These are phyloP conservation scores for Stenogyne calaminthoides DNA, from an alignment of 305 asterid species.

Conservation along the genomic window DNA sequence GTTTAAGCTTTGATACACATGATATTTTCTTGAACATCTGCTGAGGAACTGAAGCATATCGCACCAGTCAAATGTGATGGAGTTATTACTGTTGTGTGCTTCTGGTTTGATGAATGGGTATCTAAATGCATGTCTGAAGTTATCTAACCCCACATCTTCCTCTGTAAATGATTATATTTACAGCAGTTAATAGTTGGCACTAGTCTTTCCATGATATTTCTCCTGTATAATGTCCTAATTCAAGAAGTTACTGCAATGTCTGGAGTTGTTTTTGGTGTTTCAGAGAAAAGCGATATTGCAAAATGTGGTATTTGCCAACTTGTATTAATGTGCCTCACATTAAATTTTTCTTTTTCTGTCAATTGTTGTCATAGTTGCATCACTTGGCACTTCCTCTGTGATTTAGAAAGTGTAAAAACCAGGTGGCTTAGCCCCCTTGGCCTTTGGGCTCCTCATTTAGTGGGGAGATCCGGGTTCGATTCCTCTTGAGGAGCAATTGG, in stretches of 20 bases:
- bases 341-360: background rate
- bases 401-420: too few species aligned
- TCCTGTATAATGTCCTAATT: background rate
- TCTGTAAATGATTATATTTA: background rate
- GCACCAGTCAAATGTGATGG: background rate
- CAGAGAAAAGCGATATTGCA: background rate
- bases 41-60: background rate
- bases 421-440: too few species aligned
- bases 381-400: background rate
- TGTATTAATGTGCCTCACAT: background rate
- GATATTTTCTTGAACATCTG: background rate
- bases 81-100: background rate
- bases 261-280: background rate
- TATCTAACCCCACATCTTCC: background rate
- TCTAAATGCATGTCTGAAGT: background rate
- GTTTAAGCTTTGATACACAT: background rate
- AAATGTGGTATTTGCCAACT: background rate
- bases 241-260: background rate
- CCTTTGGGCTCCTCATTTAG: too few species aligned
- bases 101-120: background rate
- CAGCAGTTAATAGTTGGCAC: background rate
- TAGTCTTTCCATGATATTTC: background rate
- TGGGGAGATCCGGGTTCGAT: too few species aligned
- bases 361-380: background rate
- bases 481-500: too few species aligned